Evolutionary conservation across 2,329 filamentous ascomycete species (phyloP), one percentile per base, ranked within the genome.

Genomic region (Penicillium glabrum): DNA sequence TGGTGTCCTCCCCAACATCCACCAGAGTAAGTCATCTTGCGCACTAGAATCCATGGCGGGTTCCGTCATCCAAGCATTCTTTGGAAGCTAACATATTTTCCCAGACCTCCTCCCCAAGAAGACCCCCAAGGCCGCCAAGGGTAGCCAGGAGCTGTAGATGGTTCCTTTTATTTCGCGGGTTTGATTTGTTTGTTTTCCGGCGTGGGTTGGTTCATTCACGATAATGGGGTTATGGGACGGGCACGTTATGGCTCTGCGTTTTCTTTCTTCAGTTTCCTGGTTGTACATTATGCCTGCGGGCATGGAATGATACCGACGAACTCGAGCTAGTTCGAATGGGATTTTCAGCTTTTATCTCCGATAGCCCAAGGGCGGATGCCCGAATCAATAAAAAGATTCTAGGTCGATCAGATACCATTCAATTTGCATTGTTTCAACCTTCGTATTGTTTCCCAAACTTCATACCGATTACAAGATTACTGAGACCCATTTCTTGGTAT

Each of bases 51-150:
- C 24, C 13, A 14, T 27, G 35, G 14, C 8, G 11, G 5, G 5
- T 39, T 10, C 5, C 14, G n/a, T 6, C 24, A 10, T 11, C 21
- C 14, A 9, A 5, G n/a, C 10, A 37, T 23, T 29, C 3, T 19
- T 21, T 7, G 11, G 8, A 35, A 21, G 14, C 31, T 53, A 53
- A 45, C 33, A 13, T n/a, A 8, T 13, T 16, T 54, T 23, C 62
- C 67, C 73, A 96, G 93, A 99, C 83, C 89, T 99, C 64, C 88
- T 99, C 67, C 95, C 95, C 76, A 98, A 99, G 92, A 98, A 98
- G 91, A 96, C 95, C 57, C 85, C 88, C 78, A 97, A 98, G 90
- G 84, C 85, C 77, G 90, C 90, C 82, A 96, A 96, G 88, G 89
- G 87, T 71, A 96, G 91, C 83, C 92, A 96, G 83, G 93, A 97